Evolutionary conservation across 257 asterid genomes (phyloP), one percentile per base, ranked within the genome.

Genomic region (Scutellaria baicalensis): DNA sequence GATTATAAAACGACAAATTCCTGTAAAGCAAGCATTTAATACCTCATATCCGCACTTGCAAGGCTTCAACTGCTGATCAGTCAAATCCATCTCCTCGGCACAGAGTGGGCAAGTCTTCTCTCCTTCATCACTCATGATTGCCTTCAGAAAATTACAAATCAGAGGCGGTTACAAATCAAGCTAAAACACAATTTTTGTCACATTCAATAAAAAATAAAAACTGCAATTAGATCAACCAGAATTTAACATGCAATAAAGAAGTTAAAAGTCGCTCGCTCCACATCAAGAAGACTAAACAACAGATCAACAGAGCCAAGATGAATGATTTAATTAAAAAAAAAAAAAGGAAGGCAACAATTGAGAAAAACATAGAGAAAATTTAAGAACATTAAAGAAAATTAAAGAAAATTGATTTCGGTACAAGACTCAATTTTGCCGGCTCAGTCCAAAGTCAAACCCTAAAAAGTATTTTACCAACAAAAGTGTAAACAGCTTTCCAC

Each of bases 11-110:
- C 18, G 14, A 45, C 20, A 33, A 54, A 43, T 20, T 17, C 18
- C 20, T n/a, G 12, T 18, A 8, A 43, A 52, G 33, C 40, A 3
- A 50, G 44, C 20, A 45, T 60, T 36, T 38, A 42, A 64, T 64
- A 93, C 98, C 91, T 93, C 94, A 68, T 93, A 93, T 64, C 98
- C 98, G 45, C 98, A 93, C 76, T 89, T 89, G 96, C 98, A 90
- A 44, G 98, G 98, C 82, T 84, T 93, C 91, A 93, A 77, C 80
- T 93, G 98, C 85, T 88, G 97, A 77, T 93, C 98, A 68, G 98
- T 93, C 86, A 91, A 69, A 80, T 93, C 98, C 98, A 93, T 93
- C 85, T 88, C 98, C 91, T 93, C 97, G 0, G 98, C 93, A 59
- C 97, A 93, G 77, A 93, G 97, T 70, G 98, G 98, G 71, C 98